Evolutionary conservation across 2,329 filamentous ascomycete genomes (phyloP).

Genomic region (Aspergillus arachidicola): DNA sequence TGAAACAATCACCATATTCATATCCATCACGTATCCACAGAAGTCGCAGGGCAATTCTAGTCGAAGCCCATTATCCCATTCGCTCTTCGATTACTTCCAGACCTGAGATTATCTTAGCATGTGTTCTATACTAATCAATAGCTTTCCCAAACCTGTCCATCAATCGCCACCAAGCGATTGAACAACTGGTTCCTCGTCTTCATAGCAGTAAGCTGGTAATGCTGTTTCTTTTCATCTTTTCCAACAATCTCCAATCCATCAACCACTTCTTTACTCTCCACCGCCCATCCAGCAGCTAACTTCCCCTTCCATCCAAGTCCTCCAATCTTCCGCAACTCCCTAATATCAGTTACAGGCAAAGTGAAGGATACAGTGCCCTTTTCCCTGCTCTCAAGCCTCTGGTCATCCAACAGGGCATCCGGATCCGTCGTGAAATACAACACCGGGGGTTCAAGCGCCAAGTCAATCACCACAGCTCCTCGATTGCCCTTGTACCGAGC

Average conservation of each 20-base stretch:
- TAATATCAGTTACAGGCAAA: slow-evolving; percentile 71
- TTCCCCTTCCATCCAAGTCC: slow-evolving; percentile 85
- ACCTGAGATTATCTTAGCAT: slow-evolving; percentile 28
- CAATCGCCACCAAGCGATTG: slow-evolving; percentile 73
- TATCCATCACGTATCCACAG: neutral
- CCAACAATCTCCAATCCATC: slow-evolving; percentile 72
- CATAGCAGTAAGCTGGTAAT: slow-evolving; percentile 69
- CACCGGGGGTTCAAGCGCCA: slow-evolving; percentile 35
- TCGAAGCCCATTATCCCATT: neutral
- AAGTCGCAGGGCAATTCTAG: neutral
- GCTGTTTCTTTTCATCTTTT: slow-evolving; percentile 51
- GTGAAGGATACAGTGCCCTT: slow-evolving; percentile 66
- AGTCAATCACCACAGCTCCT: slow-evolving; percentile 69
- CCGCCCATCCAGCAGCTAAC: slow-evolving; percentile 77
- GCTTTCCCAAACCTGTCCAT: slow-evolving; percentile 80
- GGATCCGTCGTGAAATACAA: slow-evolving; percentile 63
- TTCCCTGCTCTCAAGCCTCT: slow-evolving; percentile 53
- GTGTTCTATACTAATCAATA: slow-evolving; percentile 52
- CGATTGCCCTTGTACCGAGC: slow-evolving; percentile 70
- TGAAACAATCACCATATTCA: neutral
- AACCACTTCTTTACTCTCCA: slow-evolving; percentile 67
- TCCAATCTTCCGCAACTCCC: slow-evolving; percentile 75
- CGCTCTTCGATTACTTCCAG: slow-evolving; percentile 20
- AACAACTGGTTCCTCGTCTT: slow-evolving; percentile 75
- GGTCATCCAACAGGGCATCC: slow-evolving; percentile 38